A percentile compares a stretch with the other conserved stretches of the same genome.
Conservation (phyloP, 306 rosid species). For the Sechiopsis laciniata region DNA sequence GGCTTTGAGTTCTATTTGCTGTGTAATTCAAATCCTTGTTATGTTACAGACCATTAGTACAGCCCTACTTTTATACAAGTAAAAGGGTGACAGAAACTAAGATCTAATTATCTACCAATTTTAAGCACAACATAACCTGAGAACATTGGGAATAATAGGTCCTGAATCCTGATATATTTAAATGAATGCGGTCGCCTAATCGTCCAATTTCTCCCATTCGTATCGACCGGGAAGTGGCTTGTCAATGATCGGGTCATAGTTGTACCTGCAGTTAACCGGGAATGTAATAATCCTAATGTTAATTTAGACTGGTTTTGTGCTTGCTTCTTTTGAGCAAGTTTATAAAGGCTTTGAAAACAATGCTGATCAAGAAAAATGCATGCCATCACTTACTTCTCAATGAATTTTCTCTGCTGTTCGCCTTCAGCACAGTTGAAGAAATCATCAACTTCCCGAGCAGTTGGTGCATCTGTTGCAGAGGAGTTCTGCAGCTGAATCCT, state of each 20-base stretch:
- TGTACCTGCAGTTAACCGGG: constrained; percentile 63
- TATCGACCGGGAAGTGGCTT: constrained; percentile 82
- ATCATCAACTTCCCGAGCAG: constrained; percentile 72
- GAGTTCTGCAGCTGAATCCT: constrained; percentile 41
- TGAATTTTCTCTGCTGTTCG: constrained; percentile 60
- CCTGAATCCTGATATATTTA: constrained; percentile 34
- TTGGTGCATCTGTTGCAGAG: constrained; percentile 55
- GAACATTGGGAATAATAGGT: constrained; percentile 36
- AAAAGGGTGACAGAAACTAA: constrained; percentile 75
- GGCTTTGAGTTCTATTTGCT: constrained; percentile 50
- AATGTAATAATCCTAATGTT: constrained; percentile 3
- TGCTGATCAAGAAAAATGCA: neutral
- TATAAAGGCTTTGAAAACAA: neutral
- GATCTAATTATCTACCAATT: constrained; percentile 42
- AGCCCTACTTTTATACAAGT: constrained; percentile 89
- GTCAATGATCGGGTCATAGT: constrained; percentile 79
- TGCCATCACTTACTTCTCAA: constrained; percentile 53
- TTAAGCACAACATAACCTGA: constrained; percentile 32
- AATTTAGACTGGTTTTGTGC: neutral
- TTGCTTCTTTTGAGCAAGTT: neutral
- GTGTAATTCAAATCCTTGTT: constrained; percentile 39
- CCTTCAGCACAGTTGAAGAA: constrained; percentile 70
- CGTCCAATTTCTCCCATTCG: constrained; percentile 69
- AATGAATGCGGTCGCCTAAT: constrained; percentile 36
- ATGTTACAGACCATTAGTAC: constrained; percentile 27